Evolutionary conservation across 768 basidiomycete species (phyloP).

Genomic region (Mycena metata): DNA sequence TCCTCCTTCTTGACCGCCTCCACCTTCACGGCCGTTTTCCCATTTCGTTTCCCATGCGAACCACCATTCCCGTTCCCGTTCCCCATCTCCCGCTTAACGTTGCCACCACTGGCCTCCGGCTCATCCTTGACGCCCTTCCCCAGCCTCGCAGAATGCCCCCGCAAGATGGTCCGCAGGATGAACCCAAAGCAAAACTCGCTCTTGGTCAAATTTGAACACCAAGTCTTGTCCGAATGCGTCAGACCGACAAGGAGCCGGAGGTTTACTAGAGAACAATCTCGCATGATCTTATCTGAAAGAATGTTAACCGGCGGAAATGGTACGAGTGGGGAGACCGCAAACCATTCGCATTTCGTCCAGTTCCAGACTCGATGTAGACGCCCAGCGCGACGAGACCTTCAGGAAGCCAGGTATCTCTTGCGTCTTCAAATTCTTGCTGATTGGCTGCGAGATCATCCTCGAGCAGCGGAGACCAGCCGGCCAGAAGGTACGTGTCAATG

Average conservation of each 20-base stretch:
- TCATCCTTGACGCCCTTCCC: conserved; percentile 38
- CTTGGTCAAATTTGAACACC: conserved; percentile 67
- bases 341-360: conserved; percentile 35
- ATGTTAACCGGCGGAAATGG: neutral
- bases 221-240: conserved; percentile 71
- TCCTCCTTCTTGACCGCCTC: conserved; percentile 17
- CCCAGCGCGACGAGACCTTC: conserved; percentile 66
- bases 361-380: conserved; percentile 59
- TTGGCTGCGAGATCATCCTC: conserved; percentile 28
- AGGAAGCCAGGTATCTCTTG: conserved; percentile 60
- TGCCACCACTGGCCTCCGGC: conserved; percentile 31
- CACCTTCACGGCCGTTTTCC: conserved; percentile 31
- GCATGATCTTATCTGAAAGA: conserved; percentile 46
- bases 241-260: conserved; percentile 80
- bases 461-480: conserved; percentile 58
- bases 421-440: conserved; percentile 46
- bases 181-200: conserved; percentile 62
- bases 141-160: conserved; percentile 48
- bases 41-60: conserved; percentile 10
- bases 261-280: conserved; percentile 66
- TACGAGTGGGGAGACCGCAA: neutral
- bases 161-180: conserved; percentile 61
- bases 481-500: conserved; percentile 74
- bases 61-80: conserved; percentile 12
- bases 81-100: conserved; percentile 27